Base-by-base conservation (phyloP, 2,329 filamentous ascomycete species). In the Colletotrichum abscissum region DNA sequence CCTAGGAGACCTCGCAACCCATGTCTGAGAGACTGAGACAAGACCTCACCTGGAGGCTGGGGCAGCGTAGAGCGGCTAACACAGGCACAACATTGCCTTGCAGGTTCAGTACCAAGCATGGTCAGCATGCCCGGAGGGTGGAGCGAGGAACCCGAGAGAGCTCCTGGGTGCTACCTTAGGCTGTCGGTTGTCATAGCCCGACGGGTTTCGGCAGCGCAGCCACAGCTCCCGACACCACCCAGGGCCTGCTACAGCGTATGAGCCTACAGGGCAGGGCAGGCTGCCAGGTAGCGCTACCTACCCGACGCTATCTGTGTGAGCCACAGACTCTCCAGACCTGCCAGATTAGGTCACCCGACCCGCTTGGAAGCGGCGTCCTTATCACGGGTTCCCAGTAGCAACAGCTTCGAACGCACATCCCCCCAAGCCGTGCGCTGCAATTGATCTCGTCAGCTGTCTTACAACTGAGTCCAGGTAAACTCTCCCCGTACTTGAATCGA, bases 331-430 rank as follows among this genome's bases (percentile, higher is more conserved):
- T 64, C 59, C 67, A 73, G 68, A 74, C 72, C 72, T 74, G 72
- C 72, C 63, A 72, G 58, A 74, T 74, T 74, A 72, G 72, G 72
- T 74, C 72, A 74, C 68, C 72, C 63, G 72, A 74, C 72, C 72
- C 69, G 72, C 68, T 63, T 38, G 26, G 35, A 65, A 72, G 69
- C 62, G 62, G 28, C 63, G 60, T 67, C 58, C 70, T 75, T 75
- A 75, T 75, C 73, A 74, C 73, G 73, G 63, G 71, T 74, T 74
- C 58, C 71, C 35, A 67, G 59, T 49, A 74, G 24, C 69, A 68
- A 72, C 69, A 73, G 72, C 72, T 74, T 73, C 63, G 35, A 63
- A 56, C 72, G 52, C 63, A 67, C 73, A 71, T 55, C 71, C 28
- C 63, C 63, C 67, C 63, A 19, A 63, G 63, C 62, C 69, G 63